Evolutionary conservation across 441 rosid species (phyloP), one percentile per base, ranked within the genome.

Genomic region (Adansonia gregorii): DNA sequence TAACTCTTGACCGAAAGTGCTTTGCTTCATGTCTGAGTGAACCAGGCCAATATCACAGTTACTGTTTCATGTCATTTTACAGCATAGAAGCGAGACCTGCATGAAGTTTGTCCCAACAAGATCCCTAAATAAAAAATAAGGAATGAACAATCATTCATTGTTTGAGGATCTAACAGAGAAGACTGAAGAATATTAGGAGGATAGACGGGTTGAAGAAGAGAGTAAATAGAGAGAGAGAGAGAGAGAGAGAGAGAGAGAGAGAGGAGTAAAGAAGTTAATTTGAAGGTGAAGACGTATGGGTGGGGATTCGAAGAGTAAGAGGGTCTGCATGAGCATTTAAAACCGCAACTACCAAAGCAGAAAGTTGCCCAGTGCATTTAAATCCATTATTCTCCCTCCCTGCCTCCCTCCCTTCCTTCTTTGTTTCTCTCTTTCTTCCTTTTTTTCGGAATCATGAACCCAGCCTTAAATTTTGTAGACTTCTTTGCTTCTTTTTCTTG

Each of bases 291-390:
- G 87, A 84, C 83, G 86, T 89, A 81, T 48, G 80, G 81, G 82
- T 73, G 82, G 72, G 86, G 80, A 78, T 81, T 86, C 78, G 80
- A 75, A 79, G 75, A 59, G 82, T 17, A 66, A 65, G 79, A 78
- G 87, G 77, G 76, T 78, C 86, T 82, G 87, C 85, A 82, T 68
- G 82, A 85, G 91, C 97, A 93, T 90, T 90, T 75, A 90, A 82
- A 87, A 83, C 93, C 82, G 77, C 93, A 81, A 92, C 94, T 88
- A 88, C 98, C 94, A 86, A 88, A 80, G 84, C 93, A 80, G 84
- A 88, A 90, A 85, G 75, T 81, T 81, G 89, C 55, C 89, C 93
- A 84, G 39, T 71, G 90, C 91, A 91, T 91, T 90, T 84, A 89
- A 35, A 67, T 78, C 81, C 66, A 60, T 54, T 61, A 78, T 83